Evolutionary conservation across 495 filamentous ascomycete genomes (phyloP).

Genomic region (Penicillium angulare): DNA sequence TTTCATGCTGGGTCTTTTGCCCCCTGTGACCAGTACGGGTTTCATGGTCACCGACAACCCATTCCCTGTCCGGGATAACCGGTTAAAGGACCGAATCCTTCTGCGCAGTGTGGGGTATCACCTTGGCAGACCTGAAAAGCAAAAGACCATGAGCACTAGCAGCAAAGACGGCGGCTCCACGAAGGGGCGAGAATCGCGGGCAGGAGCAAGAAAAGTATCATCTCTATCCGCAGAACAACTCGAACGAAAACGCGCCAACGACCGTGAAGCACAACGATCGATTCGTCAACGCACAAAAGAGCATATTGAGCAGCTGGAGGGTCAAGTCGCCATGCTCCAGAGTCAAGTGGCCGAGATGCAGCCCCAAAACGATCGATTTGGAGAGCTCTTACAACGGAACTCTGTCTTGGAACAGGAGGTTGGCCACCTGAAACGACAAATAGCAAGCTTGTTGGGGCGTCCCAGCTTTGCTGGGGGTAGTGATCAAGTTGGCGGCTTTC

Average conservation of each 20-base stretch:
- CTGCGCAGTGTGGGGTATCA: background rate
- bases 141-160: slow-evolving; percentile 8
- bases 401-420: slow-evolving; percentile 55
- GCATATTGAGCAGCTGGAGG: slow-evolving; percentile 56
- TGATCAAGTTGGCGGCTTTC: slow-evolving; percentile 9
- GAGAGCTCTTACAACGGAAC: slow-evolving; percentile 52
- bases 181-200: slow-evolving; percentile 49
- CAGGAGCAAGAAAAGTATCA: slow-evolving; percentile 58
- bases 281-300: slow-evolving; percentile 60
- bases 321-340: slow-evolving; percentile 47
- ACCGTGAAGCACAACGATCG: slow-evolving; percentile 62
- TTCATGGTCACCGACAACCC: slow-evolving; percentile 19
- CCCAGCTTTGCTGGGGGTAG: slow-evolving; percentile 5
- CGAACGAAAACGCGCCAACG: slow-evolving; percentile 62
- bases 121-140: background rate
- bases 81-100: slow-evolving; percentile 5
- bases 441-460: slow-evolving; percentile 23
- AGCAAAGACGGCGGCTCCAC: slow-evolving; percentile 10
- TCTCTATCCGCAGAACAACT: slow-evolving; percentile 58
- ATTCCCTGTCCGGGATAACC: slow-evolving; percentile 9
- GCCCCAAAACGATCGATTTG: slow-evolving; percentile 44
- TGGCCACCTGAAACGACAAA: slow-evolving; percentile 38
- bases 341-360: slow-evolving; percentile 50
- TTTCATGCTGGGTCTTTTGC: slow-evolving; percentile 11
- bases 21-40: slow-evolving; percentile 1